Conservation (phyloP, 2,329 filamentous ascomycete genomes). For the Pezicula carpinea region DNA sequence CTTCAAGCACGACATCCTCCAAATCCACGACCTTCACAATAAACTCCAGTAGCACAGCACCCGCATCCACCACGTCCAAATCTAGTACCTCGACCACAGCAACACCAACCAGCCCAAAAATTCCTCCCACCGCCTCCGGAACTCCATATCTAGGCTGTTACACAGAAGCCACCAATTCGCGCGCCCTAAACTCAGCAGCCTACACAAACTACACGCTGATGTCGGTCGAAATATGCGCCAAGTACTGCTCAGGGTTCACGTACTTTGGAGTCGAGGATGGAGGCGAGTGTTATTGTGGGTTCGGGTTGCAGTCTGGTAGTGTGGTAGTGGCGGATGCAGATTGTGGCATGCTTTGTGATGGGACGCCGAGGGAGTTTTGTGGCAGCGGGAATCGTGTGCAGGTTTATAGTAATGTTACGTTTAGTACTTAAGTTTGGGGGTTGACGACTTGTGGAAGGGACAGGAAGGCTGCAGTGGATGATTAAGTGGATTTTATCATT, state of each 20-base stretch:
- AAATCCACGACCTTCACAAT: background rate
- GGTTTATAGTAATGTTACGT: too few relatives aligned
- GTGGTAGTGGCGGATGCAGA: background rate
- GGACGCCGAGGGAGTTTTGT: background rate
- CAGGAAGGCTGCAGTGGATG: background rate
- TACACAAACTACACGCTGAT: conserved; percentile 5
- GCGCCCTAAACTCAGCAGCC: conserved; percentile 1
- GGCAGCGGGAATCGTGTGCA: conserved; percentile 11
- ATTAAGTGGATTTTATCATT: too few relatives aligned
- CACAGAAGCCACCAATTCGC: conserved; percentile 1
- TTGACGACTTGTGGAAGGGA: too few relatives aligned
- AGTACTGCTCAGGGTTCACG: conserved; percentile 20
- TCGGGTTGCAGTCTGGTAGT: conserved; percentile 6
- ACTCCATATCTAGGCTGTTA: conserved; percentile 3
- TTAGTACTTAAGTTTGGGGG: too few relatives aligned
- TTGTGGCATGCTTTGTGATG: background rate
- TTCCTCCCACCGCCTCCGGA: background rate
- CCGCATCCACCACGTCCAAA: background rate
- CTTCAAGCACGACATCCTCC: background rate
- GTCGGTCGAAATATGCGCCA: conserved; percentile 4
- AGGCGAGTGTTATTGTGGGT: conserved; percentile 33
- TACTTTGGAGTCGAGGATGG: conserved; percentile 41
- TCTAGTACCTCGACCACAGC: background rate
- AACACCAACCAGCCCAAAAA: background rate
- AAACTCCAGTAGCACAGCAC: background rate